Base-by-base conservation (phyloP, 345 rosid genomes). In the Populus nigra region DNA sequence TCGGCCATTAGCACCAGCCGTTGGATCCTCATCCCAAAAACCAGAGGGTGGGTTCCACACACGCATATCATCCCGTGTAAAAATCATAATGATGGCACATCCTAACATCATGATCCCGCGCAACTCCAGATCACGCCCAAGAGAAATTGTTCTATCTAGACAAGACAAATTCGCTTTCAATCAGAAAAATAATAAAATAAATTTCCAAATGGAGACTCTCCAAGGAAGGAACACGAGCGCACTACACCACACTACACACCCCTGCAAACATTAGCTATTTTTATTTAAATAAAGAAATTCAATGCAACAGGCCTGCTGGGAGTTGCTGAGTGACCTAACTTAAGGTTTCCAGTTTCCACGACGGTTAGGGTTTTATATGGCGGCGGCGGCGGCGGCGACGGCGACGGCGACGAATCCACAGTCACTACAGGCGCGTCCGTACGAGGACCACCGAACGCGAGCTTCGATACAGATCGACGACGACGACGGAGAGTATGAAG, bases 361-460 rank as follows among this genome's bases (percentile, higher is more conserved):
- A 31, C 57, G 67, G 39, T 67, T 61, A 69, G 66, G 72, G 67
- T 75, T 68, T 29, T 71, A 16, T 13, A 88, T 88, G 91, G 89
- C 88, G 67, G 86, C 90, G 35, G 85, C 31, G 31, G 2, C 31
- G 31, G 2, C 33, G 33, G 3, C 87, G 62, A 87, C 90, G 35
- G 84, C 33, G 33, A 31, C 33, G 31, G 1, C 31, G 33, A 31
- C 87, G 62, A 87, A 90, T 82, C 87, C 90, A 65, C 90, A 82
- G 85, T 86, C 87, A 68, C 87, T 86, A 65, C 93, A 77, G 80
- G 81, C 80, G 27, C 83, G 85, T 75, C 89, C 88, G 18, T 85
- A 79, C 75, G 83, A 84, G 47, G 89, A 81, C 23, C 85, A 81
- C 47, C 18, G 36, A 25, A 55, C n/a, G n/a, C 71, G 36, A 31